Evolutionary conservation across 306 rosid genomes (phyloP), one percentile per base, ranked within the genome.

Genomic region (Vachellia collinsii): DNA sequence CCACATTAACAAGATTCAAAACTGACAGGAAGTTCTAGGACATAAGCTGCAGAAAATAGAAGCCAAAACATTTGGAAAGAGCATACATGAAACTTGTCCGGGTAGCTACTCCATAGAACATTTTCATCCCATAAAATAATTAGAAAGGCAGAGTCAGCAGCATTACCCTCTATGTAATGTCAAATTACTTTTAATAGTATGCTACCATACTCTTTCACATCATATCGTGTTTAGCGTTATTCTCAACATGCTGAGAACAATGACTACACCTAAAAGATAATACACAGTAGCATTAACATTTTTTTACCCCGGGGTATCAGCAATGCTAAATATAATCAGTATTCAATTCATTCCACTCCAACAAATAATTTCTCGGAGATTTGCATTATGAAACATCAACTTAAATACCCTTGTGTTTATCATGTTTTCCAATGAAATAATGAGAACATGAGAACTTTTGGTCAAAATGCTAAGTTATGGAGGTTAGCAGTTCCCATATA

Each of bases 141-240:
- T 56, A 56, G 63, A 56, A 58, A 58, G 65, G 65, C 14, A 20
- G 65, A 11, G 36, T 22, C 65, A 58, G 65, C 65, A 58, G 65
- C 65, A 58, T 22, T 58, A 22, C 65, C 9, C 13, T 9, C 14
- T 22, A 23, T 2, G 6, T 9, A 58, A 12, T 1, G 36, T 58
- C 65, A 23, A 14, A 58, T 14, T 8, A 58, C 65, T 10, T 58
- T 22, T 0, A 20, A n/a, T 56, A 19, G 34, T 22, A 8, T 11
- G n/a, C 11, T 38, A 6, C 23, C 54, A 61, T 43, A 61, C 3
- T 59, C 14, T 41, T 22, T 43, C 22, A 3, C 2, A 16, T 58
- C 17, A 14, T 16, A 5, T 4, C 7, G 2, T 16, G 46, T 34
- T 34, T 29, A 63, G 65, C 11, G 37, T 58, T 20, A 14, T 58